Evolutionary conservation across 495 filamentous ascomycete species (phyloP), one percentile per base, ranked within the genome.

Genomic region (Jackrogersella minutella): DNA sequence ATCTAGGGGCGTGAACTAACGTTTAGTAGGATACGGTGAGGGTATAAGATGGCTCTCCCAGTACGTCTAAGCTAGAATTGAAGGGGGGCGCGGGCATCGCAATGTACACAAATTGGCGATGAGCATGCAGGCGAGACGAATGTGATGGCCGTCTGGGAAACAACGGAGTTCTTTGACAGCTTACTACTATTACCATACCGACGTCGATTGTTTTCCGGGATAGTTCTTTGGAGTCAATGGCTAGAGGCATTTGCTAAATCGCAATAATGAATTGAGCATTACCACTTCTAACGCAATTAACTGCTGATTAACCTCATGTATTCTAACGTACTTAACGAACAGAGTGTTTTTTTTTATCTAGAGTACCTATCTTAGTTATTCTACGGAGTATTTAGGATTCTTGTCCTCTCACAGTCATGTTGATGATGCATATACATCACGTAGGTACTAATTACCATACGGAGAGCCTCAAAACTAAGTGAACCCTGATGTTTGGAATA

Each of bases 41-140:
- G 90, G 82, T 28, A 90, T 93, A 71, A 83, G 89, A 74, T 93
- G 90, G 90, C 80, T 91, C 75, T 90, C 88, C 56, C 89, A 91
- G 76, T 91, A 91, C 64, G 88, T 91, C 69, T 91, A 86, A 75
- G 74, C 37, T 39, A n/a, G 4, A 37, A 43, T 46, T 16, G 43
- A 17, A 50, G 21, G 8, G 14, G 36, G 22, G 34, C 37, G 34
- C 36, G 50, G 39, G 40, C 31, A 52, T 62, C 11, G 14, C 52
- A 21, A 24, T 34, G 55, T 40, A 41, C 36, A 47, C 36, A 47
- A 53, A 62, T 17, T 47, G 40, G 57, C 16, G 43, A 51, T 37
- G 57, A 58, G 43, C 11, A 53, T 44, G 51, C 14, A 26, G 50
- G 54, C 56, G 31, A 59, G 49, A 64, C 8, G 57, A 36, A 53